These are phyloP conservation scores for Fraxinus cuspidata DNA, from an alignment of 257 asterid species.

Conservation along the genomic window DNA sequence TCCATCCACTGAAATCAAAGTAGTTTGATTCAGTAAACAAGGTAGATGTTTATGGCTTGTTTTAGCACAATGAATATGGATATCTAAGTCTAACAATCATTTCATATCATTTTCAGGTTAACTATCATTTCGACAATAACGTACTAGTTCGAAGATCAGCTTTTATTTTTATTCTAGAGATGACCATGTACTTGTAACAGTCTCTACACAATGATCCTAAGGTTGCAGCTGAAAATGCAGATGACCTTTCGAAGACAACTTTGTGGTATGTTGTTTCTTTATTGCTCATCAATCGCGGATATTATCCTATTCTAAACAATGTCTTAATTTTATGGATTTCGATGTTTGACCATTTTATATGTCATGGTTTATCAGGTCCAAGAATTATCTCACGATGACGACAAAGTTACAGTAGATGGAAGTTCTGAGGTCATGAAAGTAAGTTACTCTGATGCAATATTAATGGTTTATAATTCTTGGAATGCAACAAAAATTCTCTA, in stretches of 20 bases:
- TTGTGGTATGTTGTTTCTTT: slow-evolving; percentile 49
- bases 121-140: slow-evolving; percentile 2
- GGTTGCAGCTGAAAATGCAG: slow-evolving; percentile 40
- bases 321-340: background rate
- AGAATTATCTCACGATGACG: slow-evolving; percentile 52
- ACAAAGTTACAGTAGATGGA: slow-evolving; percentile 37
- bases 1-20: background rate
- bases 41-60: background rate
- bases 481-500: slow-evolving; percentile 1
- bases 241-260: slow-evolving; percentile 53
- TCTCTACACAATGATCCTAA: slow-evolving; percentile 30
- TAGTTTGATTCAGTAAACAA: background rate
- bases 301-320: slow-evolving; percentile 2
- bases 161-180: slow-evolving; percentile 1
- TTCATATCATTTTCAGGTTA: slow-evolving; percentile 46
- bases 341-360: slow-evolving; percentile 9
- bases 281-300: background rate
- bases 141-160: background rate
- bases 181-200: slow-evolving; percentile 28
- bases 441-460: slow-evolving; percentile 21
- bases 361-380: slow-evolving; percentile 53
- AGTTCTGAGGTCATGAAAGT: slow-evolving; percentile 53
- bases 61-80: slow-evolving; percentile 13
- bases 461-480: background rate
- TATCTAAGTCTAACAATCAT: background rate